Evolutionary conservation across 2,329 filamentous ascomycete species (phyloP).

Genomic region (Akanthomyces lecanii): DNA sequence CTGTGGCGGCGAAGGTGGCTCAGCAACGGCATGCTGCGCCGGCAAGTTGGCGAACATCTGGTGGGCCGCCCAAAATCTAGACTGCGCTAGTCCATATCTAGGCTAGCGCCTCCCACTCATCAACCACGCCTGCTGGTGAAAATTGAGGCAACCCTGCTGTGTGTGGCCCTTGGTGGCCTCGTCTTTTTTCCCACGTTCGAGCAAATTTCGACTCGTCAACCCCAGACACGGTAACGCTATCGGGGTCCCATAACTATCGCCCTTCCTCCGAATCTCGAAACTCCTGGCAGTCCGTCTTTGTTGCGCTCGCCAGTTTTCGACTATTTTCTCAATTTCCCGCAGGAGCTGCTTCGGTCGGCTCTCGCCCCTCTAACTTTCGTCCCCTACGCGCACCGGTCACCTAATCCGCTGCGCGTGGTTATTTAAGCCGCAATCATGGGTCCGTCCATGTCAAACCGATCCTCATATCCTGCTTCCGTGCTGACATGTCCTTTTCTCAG

Average conservation of each 20-base stretch:
- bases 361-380: constrained; percentile 24
- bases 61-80: not conserved
- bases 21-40: not conserved
- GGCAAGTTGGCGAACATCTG: not conserved
- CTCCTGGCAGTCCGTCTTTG: constrained; percentile 18
- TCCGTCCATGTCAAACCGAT: constrained; percentile 33
- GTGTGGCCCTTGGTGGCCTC: constrained; percentile 25
- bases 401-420: constrained; percentile 44
- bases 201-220: constrained; percentile 42
- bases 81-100: constrained; percentile 19
- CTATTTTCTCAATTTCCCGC: constrained; percentile 15
- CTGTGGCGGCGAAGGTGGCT: constrained; percentile 11
- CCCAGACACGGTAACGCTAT: constrained; percentile 40
- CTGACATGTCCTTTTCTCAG: constrained; percentile 42
- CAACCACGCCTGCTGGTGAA: constrained; percentile 31
- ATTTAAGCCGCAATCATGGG: constrained; percentile 58
- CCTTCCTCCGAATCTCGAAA: constrained; percentile 21
- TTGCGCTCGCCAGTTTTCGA: constrained; percentile 14
- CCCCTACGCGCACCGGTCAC: constrained; percentile 36
- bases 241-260: constrained; percentile 32
- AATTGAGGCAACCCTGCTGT: constrained; percentile 39
- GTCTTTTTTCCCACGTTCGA: constrained; percentile 34
- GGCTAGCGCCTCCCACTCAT: constrained; percentile 40
- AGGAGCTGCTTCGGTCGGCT: constrained; percentile 17
- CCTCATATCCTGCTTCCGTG: constrained; percentile 14